Evolutionary conservation across 1,284 basidiomycete genomes (phyloP).

Genomic region (Violaceomyces palustris): DNA sequence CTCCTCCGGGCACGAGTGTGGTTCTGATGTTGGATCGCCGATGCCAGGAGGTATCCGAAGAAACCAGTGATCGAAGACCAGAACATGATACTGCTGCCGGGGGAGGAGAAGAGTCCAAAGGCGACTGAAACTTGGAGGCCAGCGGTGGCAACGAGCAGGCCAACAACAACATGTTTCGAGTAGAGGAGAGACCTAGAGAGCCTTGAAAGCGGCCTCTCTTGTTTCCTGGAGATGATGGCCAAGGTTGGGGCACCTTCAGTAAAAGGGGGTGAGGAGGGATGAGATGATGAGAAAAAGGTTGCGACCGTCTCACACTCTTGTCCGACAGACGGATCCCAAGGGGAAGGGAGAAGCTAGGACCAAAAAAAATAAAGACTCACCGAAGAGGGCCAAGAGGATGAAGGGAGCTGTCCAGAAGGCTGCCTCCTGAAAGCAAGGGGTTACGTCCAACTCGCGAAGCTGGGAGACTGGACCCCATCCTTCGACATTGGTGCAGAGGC

Average conservation of each 20-base stretch:
- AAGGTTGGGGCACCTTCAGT: conserved; percentile 17
- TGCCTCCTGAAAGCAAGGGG: conserved; percentile 75
- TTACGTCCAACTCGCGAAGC: conserved; percentile 68
- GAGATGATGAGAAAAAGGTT: background rate
- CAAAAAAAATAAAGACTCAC: conserved; percentile 5
- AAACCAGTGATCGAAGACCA: conserved; percentile 15
- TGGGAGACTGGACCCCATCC: conserved; percentile 64
- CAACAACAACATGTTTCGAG: conserved; percentile 55
- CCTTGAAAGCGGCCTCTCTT: conserved; percentile 10
- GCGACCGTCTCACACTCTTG: too few species aligned
- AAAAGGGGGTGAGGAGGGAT: background rate
- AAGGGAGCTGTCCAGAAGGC: conserved; percentile 34
- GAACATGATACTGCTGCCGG: conserved; percentile 19
- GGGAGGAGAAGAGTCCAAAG: conserved; percentile 19
- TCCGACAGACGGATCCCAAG: too few species aligned
- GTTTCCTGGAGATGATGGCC: conserved; percentile 8
- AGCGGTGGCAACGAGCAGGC: conserved; percentile 62
- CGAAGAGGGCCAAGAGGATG: conserved; percentile 32
- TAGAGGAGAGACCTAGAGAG: conserved; percentile 26
- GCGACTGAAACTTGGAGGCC: conserved; percentile 55
- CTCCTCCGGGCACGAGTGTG: conserved; percentile 73
- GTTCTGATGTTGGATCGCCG: conserved; percentile 57
- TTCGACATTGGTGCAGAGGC: conserved; percentile 29
- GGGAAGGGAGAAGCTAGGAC: too few species aligned
- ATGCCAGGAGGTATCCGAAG: conserved; percentile 38